phyloP scores from a whole-genome alignment of 495 filamentous ascomycete genomes.

The Usnea hakonensis region DNA sequence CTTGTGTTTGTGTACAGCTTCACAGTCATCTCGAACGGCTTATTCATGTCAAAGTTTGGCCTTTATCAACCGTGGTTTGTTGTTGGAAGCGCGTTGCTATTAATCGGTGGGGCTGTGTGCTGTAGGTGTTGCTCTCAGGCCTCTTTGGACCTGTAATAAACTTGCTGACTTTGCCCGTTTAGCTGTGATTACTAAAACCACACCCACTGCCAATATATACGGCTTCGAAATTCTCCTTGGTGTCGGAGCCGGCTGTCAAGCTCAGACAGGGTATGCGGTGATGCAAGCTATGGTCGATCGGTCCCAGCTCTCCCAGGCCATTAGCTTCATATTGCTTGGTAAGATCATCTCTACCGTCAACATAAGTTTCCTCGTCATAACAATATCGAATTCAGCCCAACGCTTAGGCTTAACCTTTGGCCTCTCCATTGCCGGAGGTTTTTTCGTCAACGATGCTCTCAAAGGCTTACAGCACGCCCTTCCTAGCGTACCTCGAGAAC shows the following conservation, averaged over 20 bases:
- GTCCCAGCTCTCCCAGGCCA: not conserved
- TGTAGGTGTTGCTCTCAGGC: too few species aligned
- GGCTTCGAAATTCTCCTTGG: conserved; percentile 46
- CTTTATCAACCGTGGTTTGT: conserved; percentile 54
- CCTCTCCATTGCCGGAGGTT: not conserved
- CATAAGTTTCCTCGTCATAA: too few species aligned
- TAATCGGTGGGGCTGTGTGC: conserved; percentile 34
- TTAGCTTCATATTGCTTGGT: not conserved
- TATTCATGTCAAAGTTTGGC: conserved; percentile 40
- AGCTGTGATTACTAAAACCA: conserved; percentile 31
- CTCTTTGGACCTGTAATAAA: too few species aligned
- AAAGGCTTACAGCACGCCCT: not conserved
- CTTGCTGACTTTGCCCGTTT: too few species aligned
- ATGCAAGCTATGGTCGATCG: conserved; percentile 38
- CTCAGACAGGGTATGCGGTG: conserved; percentile 45
- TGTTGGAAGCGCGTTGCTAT: conserved; percentile 15
- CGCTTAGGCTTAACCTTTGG: not conserved
- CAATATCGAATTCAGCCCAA: not conserved
- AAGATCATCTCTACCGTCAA: too few species aligned
- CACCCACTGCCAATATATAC: conserved; percentile 39
- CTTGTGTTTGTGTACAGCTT: conserved; percentile 44
- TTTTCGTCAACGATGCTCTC: not conserved
- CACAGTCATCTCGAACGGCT: conserved; percentile 41
- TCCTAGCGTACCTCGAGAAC: not conserved
- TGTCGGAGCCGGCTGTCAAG: conserved; percentile 42